Evolutionary conservation across 805 yeast genomes (phyloP), one percentile per base, ranked within the genome.

Genomic region (Metschnikowia matae): DNA sequence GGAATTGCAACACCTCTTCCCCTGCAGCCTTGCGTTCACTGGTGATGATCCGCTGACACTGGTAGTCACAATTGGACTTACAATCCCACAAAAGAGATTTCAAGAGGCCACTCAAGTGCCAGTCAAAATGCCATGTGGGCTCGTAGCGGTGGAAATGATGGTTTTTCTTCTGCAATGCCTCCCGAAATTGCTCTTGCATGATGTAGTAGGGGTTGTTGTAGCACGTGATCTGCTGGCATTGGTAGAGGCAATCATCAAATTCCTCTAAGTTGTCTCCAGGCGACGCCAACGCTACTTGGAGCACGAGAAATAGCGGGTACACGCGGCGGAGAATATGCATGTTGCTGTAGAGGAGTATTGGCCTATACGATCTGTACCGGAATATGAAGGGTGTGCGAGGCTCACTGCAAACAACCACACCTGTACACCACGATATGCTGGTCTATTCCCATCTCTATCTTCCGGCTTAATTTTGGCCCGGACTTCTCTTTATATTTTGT

Each of bases 1-100:
- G 97, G 69, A 89, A 94, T 65, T 94, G 99, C 38, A 77, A 77
- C 0, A 89, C 70, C 49, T 82, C 84, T 52, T 78, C 74, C n/a
- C 76, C 73, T 2, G 67, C 55, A 0, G 50, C 56, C 14, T 70
- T 67, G 20, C 96, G 73, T 36, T 78, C 70, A 1, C 62, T 60
- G 0, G 96, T 90, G 41, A 92, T 72, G 7, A 81, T 63, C 49
- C 89, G 83, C 66, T 94, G 98, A 65, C 99, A 94, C 58, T 83
- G 86, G 66, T 94, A 94, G 68, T 94, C 98, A 68, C 99, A 94
- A 62, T 94, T 84, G 29, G 83, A 78, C 17, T 48, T 50, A 48
- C 68, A 64, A 35, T 59, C 52, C 68, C 68, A 64, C 1, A 75
- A 74, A 14, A 91, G 61, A 1, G 80, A 54, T 43, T 63, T 62